These are phyloP conservation scores for Albizia julibrissin DNA, from an alignment of 306 rosid genomes.

Conservation along the genomic window DNA sequence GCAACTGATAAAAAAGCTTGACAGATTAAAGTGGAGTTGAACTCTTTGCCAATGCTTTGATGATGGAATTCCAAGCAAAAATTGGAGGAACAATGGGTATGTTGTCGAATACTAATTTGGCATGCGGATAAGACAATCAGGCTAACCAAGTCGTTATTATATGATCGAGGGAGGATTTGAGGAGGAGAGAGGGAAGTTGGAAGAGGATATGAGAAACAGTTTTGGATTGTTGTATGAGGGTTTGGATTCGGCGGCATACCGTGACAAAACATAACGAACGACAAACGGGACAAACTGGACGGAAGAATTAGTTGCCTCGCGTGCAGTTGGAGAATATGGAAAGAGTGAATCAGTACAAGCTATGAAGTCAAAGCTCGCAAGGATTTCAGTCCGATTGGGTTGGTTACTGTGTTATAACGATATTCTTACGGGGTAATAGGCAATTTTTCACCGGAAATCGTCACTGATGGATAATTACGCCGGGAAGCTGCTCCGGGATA, in stretches of 20 bases:
- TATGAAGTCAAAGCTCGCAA: too few species aligned
- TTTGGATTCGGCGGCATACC: constrained; percentile 34
- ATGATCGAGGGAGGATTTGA: constrained; percentile 44
- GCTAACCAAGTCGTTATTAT: constrained; percentile 35
- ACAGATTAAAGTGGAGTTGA: constrained; percentile 40
- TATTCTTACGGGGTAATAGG: too few species aligned
- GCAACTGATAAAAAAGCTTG: constrained; percentile 43
- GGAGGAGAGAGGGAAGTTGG: constrained; percentile 48
- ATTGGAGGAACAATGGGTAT: constrained; percentile 49
- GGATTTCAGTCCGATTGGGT: too few species aligned
- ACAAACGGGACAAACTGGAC: too few species aligned
- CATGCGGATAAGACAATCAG: constrained; percentile 30
- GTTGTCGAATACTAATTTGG: constrained; percentile 33
- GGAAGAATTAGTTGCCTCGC: too few species aligned
- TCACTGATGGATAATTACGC: too few species aligned
- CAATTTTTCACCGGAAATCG: too few species aligned
- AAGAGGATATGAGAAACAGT: constrained; percentile 36
- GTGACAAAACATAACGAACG: neutral
- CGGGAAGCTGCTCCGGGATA: too few species aligned
- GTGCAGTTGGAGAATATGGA: too few species aligned
- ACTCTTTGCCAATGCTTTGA: constrained; percentile 44
- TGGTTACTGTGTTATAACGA: too few species aligned
- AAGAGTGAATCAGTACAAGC: too few species aligned
- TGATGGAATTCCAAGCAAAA: constrained; percentile 53
- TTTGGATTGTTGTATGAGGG: constrained; percentile 31